Evolutionary conservation across 73 alveolate genomes (phyloP).

Genomic region (Paraurostyla sp.): DNA sequence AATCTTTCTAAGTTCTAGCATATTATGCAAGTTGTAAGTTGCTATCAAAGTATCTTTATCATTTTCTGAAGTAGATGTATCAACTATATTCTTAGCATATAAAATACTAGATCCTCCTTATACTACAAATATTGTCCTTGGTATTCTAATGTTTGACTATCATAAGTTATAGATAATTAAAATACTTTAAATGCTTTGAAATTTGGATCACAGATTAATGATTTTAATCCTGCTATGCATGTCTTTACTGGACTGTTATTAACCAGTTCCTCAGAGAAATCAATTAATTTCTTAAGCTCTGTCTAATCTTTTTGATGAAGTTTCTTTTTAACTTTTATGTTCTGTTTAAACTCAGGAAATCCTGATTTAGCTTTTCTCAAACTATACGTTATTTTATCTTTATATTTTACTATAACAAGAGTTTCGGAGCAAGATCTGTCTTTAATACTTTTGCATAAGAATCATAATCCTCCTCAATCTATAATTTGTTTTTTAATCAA

Average conservation of each 20-base stretch:
- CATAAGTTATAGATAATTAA: neutral
- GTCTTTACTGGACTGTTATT: neutral
- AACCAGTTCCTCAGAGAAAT: neutral
- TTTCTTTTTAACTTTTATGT: neutral
- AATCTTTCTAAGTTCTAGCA: neutral
- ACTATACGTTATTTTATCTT: neutral
- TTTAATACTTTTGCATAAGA: neutral
- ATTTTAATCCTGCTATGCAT: conserved; percentile 2
- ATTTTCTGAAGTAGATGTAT: neutral
- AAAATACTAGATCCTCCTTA: neutral
- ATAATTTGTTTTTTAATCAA: neutral
- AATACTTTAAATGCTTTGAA: conserved; percentile 1
- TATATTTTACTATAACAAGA: neutral
- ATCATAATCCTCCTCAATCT: conserved; percentile 33
- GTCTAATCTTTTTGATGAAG: neutral
- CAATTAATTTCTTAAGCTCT: neutral
- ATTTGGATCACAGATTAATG: neutral
- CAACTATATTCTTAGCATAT: conserved; percentile 14
- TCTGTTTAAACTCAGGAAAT: neutral
- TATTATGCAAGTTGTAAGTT: neutral
- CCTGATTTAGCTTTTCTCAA: conserved; percentile 23
- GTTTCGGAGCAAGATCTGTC: conserved; percentile 19
- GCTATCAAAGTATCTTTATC: neutral
- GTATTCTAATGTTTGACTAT: conserved; percentile 30
- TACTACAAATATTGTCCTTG: neutral